Conservation (phyloP, 176 grass and related monocot species). For the Avena atlantica region DNA sequence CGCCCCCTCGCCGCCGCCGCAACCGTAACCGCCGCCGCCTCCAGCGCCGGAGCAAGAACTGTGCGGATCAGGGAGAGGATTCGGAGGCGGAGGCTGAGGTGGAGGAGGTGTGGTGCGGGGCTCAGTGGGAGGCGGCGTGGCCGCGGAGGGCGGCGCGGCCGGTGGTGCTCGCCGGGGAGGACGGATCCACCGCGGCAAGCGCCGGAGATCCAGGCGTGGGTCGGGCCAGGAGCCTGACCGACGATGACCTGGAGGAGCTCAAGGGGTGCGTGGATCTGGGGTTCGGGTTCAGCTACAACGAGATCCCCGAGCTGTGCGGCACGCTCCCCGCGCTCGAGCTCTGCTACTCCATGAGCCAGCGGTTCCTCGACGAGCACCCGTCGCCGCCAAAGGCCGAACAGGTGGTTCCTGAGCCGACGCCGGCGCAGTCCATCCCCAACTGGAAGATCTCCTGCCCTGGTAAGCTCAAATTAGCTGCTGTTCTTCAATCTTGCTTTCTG, state of each 20-base stretch:
- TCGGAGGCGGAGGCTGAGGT: neutral
- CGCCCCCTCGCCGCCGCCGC: neutral
- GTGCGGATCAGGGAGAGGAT: neutral
- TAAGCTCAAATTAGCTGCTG: neutral
- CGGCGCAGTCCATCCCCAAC: constrained; percentile 36
- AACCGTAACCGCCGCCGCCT: constrained; percentile 23
- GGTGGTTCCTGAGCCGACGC: neutral
- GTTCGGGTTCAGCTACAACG: constrained; percentile 57
- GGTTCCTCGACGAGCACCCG: constrained; percentile 46
- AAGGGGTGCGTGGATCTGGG: constrained; percentile 68
- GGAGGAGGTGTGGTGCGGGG: constrained; percentile 39
- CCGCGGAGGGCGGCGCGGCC: constrained; percentile 28
- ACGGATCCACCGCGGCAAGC: neutral
- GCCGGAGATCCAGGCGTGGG: neutral
- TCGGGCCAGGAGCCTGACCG: constrained; percentile 50
- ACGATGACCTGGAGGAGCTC: constrained; percentile 61
- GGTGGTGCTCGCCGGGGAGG: constrained; percentile 40
- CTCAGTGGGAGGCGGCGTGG: constrained; percentile 33
- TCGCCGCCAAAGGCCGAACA: neutral
- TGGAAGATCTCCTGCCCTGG: constrained; percentile 71
- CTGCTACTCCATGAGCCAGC: constrained; percentile 66
- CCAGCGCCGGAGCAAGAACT: neutral
- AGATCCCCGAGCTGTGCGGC: constrained; percentile 66
- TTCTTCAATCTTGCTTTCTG: neutral
- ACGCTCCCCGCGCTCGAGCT: constrained; percentile 58